Conservation (phyloP, 768 basidiomycete genomes). For the Tricholoma flavovirens region DNA sequence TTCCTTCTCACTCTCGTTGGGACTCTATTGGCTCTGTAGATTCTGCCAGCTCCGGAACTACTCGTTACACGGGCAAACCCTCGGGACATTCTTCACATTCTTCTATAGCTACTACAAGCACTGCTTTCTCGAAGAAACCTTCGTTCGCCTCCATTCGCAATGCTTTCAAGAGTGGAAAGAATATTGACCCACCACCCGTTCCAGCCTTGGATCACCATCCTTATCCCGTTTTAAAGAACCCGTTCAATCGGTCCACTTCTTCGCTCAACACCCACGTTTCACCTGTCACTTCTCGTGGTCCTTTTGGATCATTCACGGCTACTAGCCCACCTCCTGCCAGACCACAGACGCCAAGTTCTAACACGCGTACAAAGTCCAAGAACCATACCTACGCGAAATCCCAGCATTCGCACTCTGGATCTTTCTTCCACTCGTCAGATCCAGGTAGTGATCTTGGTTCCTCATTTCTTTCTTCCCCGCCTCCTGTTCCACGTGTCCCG, state of each 20-base stretch:
- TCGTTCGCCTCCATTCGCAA: constrained; percentile 86
- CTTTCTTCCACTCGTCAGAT: constrained; percentile 66
- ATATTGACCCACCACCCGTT: constrained; percentile 66
- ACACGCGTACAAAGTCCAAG: constrained; percentile 38
- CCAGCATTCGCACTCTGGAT: constrained; percentile 73
- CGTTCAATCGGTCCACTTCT: constrained; percentile 77
- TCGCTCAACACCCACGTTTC: constrained; percentile 52
- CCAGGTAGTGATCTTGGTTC: constrained; percentile 64
- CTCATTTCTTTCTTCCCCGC: constrained; percentile 55
- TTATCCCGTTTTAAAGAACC: constrained; percentile 72
- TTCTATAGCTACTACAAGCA: constrained; percentile 52
- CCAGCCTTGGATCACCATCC: constrained; percentile 63
- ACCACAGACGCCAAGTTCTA: constrained; percentile 56
- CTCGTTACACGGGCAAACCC: constrained; percentile 45
- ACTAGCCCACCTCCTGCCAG: constrained; percentile 50
- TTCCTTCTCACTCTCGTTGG: constrained; percentile 61
- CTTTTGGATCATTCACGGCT: constrained; percentile 31
- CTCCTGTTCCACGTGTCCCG: constrained; percentile 76
- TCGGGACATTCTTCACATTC: constrained; percentile 71
- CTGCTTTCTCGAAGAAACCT: constrained; percentile 72
- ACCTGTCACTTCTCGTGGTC: constrained; percentile 27
- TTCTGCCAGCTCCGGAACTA: constrained; percentile 57
- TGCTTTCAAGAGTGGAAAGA: constrained; percentile 72
- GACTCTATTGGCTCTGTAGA: constrained; percentile 78
- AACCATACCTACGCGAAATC: constrained; percentile 64